Percentiles rank a stretch among this genome's conserved stretches.
These are phyloP conservation scores for Venustampulla echinocandica DNA, from an alignment of 495 filamentous ascomycete species.

Conservation along the genomic window DNA sequence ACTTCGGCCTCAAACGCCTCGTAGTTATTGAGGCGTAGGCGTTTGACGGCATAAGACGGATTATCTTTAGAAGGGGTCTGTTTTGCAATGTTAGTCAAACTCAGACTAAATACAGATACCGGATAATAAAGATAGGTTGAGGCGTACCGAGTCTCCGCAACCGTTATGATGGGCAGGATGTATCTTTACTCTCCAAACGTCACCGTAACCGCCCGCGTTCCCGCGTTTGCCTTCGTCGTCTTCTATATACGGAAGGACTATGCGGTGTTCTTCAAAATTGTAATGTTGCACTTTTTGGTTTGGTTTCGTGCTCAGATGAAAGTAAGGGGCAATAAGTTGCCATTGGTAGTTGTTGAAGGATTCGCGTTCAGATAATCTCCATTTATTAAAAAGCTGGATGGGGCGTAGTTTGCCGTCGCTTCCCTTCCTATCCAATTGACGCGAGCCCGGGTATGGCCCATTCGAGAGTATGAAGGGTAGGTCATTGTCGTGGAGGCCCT, in stretches of 20 bases:
- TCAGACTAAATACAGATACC: neutral
- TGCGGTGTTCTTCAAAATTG: neutral
- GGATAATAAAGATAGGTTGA: neutral
- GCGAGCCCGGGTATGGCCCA: neutral
- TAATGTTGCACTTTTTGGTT: conserved; percentile 1
- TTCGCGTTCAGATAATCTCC: neutral
- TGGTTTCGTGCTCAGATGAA: conserved; percentile 3
- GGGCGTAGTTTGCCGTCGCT: neutral
- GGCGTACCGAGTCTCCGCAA: conserved; percentile 4
- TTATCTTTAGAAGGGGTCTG: neutral
- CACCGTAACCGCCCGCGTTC: conserved; percentile 6
- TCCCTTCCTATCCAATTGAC: conserved; percentile 1
- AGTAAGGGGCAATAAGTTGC: conserved; percentile 17
- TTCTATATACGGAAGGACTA: conserved; percentile 5
- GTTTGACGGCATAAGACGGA: conserved; percentile 5
- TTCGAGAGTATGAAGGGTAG: conserved; percentile 15
- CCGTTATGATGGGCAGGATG: conserved; percentile 15
- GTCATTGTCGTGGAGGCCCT: conserved; percentile 16
- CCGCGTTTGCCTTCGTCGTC: neutral
- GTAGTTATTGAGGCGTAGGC: conserved; percentile 4
- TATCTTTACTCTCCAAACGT: conserved; percentile 9
- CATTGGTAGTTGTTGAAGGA: conserved; percentile 14
- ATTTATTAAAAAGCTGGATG: conserved; percentile 4
- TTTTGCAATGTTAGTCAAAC: neutral
- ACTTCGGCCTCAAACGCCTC: conserved; percentile 3